phyloP scores from a whole-genome alignment of 768 basidiomycete genomes.

The Xerocomus brunneocitrinus region DNA sequence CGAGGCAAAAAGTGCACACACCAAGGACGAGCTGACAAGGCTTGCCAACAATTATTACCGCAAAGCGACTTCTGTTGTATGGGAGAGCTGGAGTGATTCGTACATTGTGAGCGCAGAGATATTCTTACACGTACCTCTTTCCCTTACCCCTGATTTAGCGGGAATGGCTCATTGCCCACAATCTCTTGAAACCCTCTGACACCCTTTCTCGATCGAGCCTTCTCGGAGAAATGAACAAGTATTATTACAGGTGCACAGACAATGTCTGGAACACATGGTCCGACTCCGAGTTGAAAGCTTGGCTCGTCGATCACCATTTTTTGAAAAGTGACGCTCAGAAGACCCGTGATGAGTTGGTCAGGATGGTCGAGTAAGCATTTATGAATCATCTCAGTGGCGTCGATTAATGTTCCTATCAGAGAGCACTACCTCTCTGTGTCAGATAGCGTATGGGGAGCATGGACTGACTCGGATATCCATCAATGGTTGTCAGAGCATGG shows the following conservation, averaged over 20 bases:
- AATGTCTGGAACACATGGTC: conserved; percentile 66
- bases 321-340: conserved; percentile 68
- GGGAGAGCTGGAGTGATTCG: conserved; percentile 83
- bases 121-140: background rate
- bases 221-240: conserved; percentile 62
- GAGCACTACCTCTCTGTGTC: conserved; percentile 63
- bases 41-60: conserved; percentile 70
- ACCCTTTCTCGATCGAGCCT: conserved; percentile 53
- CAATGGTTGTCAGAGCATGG: conserved; percentile 73
- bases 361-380: conserved; percentile 56
- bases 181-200: conserved; percentile 60
- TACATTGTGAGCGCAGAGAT: conserved; percentile 54
- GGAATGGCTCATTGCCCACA: conserved; percentile 79
- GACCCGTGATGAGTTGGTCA: conserved; percentile 71
- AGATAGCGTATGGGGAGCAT: conserved; percentile 60
- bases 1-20: conserved; percentile 50
- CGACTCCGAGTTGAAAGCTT: conserved; percentile 69
- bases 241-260: conserved; percentile 64
- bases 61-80: conserved; percentile 57
- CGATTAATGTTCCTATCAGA: conserved; percentile 29
- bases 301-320: conserved; percentile 72
- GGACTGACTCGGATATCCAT: conserved; percentile 71
- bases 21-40: conserved; percentile 60
- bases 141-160: conserved; percentile 40
- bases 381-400: background rate